A percentile compares a stretch with the other conserved stretches of the same genome.
These are phyloP conservation scores for Ganoderma multipileum DNA, from an alignment of 1,284 basidiomycete species.

Conservation along the genomic window DNA sequence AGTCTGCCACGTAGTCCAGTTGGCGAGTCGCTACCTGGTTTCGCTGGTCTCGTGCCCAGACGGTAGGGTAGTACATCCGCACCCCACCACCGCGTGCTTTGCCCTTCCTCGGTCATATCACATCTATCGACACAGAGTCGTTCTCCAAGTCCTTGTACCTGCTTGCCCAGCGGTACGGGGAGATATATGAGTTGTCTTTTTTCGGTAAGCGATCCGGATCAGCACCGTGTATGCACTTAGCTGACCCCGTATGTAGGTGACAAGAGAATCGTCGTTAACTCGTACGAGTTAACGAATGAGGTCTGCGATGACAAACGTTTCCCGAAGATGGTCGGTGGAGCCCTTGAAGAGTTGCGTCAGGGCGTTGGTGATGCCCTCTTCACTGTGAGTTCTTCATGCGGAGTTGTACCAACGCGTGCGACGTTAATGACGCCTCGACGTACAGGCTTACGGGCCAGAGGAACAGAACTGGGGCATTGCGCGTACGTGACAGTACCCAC, in stretches of 20 bases:
- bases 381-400: conserved; percentile 35
- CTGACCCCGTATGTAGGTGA: conserved; percentile 10
- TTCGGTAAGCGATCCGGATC: conserved; percentile 36
- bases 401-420: neutral
- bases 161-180: conserved; percentile 52
- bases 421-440: neutral
- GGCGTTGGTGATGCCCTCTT: conserved; percentile 53
- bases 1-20: too few relatives aligned
- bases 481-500: conserved; percentile 45
- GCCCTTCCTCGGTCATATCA: conserved; percentile 53
- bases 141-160: conserved; percentile 46
- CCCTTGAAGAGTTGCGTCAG: conserved; percentile 47
- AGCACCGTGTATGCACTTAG: neutral
- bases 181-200: conserved; percentile 50
- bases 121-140: conserved; percentile 45
- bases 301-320: conserved; percentile 56
- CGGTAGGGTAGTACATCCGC: too few relatives aligned
- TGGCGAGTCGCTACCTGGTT: too few relatives aligned
- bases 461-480: conserved; percentile 57
- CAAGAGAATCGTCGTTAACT: conserved; percentile 42
- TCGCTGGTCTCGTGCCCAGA: too few relatives aligned
- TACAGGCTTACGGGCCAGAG: conserved; percentile 41
- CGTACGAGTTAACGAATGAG: conserved; percentile 48
- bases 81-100: conserved; percentile 50
- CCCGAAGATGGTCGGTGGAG: conserved; percentile 45